phyloP scores from a whole-genome alignment of 495 filamentous ascomycete genomes.

The Penicillium manginii region DNA sequence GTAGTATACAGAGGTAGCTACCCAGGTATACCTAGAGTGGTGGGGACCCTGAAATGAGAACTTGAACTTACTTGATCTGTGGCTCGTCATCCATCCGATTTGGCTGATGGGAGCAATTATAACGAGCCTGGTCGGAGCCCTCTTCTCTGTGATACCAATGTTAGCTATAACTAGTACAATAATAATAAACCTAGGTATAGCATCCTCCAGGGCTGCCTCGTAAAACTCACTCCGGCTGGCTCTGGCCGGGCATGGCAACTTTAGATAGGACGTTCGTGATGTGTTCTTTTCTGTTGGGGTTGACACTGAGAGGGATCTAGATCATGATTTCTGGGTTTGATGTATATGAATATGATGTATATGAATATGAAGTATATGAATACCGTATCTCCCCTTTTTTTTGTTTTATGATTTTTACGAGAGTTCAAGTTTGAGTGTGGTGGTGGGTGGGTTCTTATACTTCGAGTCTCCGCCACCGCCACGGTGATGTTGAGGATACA shows the following conservation, averaged over 20 bases:
- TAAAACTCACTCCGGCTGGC: not conserved
- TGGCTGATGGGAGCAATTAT: not conserved
- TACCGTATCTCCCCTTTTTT: not conserved
- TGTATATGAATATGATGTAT: not conserved
- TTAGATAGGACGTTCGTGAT: not conserved
- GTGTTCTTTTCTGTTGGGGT: slow-evolving; percentile 2
- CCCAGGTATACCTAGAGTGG: too few relatives aligned
- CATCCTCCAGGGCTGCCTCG: too few relatives aligned
- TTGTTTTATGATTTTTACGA: not conserved
- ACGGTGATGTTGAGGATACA: slow-evolving; percentile 2
- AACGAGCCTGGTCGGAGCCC: not conserved
- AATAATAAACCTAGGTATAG: not conserved
- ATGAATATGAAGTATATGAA: not conserved
- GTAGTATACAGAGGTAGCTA: too few relatives aligned
- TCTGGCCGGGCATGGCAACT: not conserved
- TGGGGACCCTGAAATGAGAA: too few relatives aligned
- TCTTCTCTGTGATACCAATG: not conserved
- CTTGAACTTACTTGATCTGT: not conserved
- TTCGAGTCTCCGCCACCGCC: not conserved
- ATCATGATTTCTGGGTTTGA: not conserved
- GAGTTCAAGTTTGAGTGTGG: not conserved
- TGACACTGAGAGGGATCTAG: not conserved
- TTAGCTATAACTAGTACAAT: not conserved
- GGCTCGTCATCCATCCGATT: not conserved
- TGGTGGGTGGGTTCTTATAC: not conserved